phyloP scores from a whole-genome alignment of 2,329 filamentous ascomycete genomes.

The Colletotrichum echinochloae region DNA sequence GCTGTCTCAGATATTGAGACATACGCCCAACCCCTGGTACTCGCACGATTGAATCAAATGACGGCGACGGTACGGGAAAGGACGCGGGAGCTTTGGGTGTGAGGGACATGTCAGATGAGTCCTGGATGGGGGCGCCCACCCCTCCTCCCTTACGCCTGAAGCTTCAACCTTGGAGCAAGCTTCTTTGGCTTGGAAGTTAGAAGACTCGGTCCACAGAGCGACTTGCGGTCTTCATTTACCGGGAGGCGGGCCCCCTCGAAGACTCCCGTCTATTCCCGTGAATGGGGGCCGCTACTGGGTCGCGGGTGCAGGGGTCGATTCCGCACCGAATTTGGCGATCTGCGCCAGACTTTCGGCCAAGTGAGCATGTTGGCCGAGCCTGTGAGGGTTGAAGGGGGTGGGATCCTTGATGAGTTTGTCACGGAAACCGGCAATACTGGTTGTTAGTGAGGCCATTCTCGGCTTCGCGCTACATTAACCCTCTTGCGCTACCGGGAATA shows the following conservation, averaged over 20 bases:
- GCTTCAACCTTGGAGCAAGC: neutral
- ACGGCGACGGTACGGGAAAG: conserved; percentile 36
- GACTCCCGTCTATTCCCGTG: conserved; percentile 36
- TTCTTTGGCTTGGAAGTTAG: neutral
- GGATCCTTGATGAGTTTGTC: neutral
- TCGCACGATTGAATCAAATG: conserved; percentile 36
- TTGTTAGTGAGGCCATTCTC: neutral
- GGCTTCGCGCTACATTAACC: neutral
- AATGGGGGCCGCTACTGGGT: conserved; percentile 4
- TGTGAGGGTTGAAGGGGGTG: too few relatives aligned
- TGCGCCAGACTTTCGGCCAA: conserved; percentile 11
- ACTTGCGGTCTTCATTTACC: conserved; percentile 5
- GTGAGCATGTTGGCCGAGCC: conserved; percentile 7
- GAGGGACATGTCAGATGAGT: conserved; percentile 31
- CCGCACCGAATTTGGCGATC: conserved; percentile 13
- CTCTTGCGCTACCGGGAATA: neutral
- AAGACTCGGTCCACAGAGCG: neutral
- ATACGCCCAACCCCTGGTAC: conserved; percentile 28
- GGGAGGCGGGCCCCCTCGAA: conserved; percentile 15
- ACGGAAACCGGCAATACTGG: conserved; percentile 4
- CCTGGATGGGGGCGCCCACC: conserved; percentile 10
- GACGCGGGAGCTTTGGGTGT: conserved; percentile 34
- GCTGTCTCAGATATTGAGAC: conserved; percentile 34
- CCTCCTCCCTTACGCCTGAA: neutral
- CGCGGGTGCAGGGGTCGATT: conserved; percentile 16